Evolutionary conservation across 2,329 filamentous ascomycete species (phyloP), one percentile per base, ranked within the genome.

Genomic region (Pseudocercospora vitis): DNA sequence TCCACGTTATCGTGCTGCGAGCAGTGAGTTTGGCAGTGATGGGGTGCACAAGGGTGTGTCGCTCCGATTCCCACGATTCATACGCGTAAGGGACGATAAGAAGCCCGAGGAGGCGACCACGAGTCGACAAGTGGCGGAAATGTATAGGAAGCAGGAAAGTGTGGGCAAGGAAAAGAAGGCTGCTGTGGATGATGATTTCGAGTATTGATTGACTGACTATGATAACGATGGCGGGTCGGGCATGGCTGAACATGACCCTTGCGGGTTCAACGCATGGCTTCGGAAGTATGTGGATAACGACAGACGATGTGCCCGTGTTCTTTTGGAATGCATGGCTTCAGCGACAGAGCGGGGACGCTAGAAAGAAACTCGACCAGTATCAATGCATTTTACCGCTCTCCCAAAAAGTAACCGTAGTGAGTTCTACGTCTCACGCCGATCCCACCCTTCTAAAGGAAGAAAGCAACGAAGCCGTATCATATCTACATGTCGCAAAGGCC

Each of bases 141-240:
- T 99, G 92, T 99, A 97, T 75, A 81, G 86, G 62, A 91, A 89
- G 74, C 94, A 99, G 76, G 92, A 97, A 77, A 89, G 87, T 63
- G 89, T 96, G 47, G 76, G 83, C 9, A 95, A 94, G 78, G 90
- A 78, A 53, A 95, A 95, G 76, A 88, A 87, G 0, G 89, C 89
- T 3, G 80, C 86, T 44, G 91, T 91, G 51, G 94, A 99, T 77
- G 92, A 97, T 74, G 91, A 97, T 71, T 99, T 96, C 74, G 94
- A 99, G 78, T 99, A 99, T 74, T 99, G 61, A 68, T 49, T 7
- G 28, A 42, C 29, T 16, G n/a, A 14, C 14, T 33, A 18, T 18
- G 16, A 19, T 18, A 9, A 16, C n/a, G n/a, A 16, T 16, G 19
- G 7, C 11, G 35, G 16, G 14, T 18, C 9, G 1, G 35, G 35